These are phyloP conservation scores for Kazachstania sp. DNA, from an alignment of 1,139 yeast genomes.

Conservation along the genomic window DNA sequence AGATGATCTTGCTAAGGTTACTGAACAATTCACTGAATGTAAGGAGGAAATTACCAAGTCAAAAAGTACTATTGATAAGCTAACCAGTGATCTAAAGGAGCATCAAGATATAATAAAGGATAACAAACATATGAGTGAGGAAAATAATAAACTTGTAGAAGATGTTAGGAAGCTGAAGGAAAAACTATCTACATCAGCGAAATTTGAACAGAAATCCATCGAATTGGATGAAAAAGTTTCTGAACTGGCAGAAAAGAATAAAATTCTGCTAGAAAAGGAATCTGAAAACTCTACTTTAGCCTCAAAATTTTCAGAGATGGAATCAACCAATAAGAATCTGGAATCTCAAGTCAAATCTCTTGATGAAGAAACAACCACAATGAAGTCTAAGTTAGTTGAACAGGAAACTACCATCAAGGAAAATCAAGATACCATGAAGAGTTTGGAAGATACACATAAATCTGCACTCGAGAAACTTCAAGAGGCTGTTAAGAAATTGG, in stretches of 20 bases:
- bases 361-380: neutral
- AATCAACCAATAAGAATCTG: neutral
- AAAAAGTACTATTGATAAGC: neutral
- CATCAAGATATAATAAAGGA: neutral
- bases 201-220: neutral
- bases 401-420: neutral
- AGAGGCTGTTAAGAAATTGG: conserved; percentile 7
- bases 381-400: neutral
- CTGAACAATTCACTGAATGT: neutral
- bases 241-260: neutral
- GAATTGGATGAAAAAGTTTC: neutral
- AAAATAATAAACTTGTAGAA: neutral
- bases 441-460: neutral
- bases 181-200: neutral
- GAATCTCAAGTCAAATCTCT: neutral
- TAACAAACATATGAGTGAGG: neutral
- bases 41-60: neutral
- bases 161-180: neutral
- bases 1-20: neutral
- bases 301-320: neutral
- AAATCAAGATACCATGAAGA: neutral
- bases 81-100: neutral
- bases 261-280: neutral
- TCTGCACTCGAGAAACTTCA: conserved; percentile 1
- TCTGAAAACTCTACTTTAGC: neutral